Evolutionary conservation across 768 basidiomycete genomes (phyloP), one percentile per base, ranked within the genome.

Genomic region (Amyloporia xantha): DNA sequence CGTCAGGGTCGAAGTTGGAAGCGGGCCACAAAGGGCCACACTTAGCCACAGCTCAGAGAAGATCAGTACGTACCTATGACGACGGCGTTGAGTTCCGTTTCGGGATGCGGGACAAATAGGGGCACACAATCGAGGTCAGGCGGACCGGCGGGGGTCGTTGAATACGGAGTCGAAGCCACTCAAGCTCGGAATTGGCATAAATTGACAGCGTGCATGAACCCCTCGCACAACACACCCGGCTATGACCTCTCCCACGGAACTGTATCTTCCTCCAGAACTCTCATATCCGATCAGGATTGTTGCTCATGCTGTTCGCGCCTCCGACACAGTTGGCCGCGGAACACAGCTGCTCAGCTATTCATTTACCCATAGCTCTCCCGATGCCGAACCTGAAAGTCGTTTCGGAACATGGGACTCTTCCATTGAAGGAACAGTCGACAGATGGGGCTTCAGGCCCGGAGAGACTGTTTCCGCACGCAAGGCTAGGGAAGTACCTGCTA

Each of bases 361-460:
- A 5, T 94, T 87, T 69, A 75, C 78, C 38, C 72, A 87, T 64
- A 64, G 73, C 50, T 62, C 79, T 38, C 69, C 73, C 49, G 73
- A 72, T 44, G 65, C 72, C 42, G 66, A 66, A 54, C 73, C 77
- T 41, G 86, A 88, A 64, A 76, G 78, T 49, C 78, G 88, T 52
- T 89, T 90, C 62, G 90, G 91, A 50, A 87, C 85, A 30, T 98
- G 92, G 92, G 94, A 97, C 63, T 80, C 81, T 46, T 76, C 88
- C 26, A 73, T 96, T 19, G 87, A 92, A 56, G 95, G 95, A 48
- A 74, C 75, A 7, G 62, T 97, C 30, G 73, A 79, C 36, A 63
- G 68, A 13, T 97, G 93, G 93, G 74, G 73, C 44, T 64, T 89
- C 54, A 77, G 72, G 30, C 63, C 71, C 2, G 85, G 84, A 50